Base-by-base conservation (phyloP, 2,329 filamentous ascomycete genomes). In the Metarhizium humberi region DNA sequence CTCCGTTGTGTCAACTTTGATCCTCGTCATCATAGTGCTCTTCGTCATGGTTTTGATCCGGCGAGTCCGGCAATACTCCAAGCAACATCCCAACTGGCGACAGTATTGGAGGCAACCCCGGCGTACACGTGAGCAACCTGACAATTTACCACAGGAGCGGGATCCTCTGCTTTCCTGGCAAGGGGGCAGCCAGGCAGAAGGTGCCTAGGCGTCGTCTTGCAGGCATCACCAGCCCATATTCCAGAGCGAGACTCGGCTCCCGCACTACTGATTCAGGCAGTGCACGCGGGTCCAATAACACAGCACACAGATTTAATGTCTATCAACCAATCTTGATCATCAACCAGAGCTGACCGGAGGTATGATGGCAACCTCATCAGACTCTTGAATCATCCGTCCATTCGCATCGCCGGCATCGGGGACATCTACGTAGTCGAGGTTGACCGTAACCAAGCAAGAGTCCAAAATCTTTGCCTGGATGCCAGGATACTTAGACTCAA, bases 321-420 rank as follows among this genome's bases (percentile, higher is more conserved):
- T 38, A 47, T 14, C 18, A 45, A 47, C 20, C 34, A 46, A 34
- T 53, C 11, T 6, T 54, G 57, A 55, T 50, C 52, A 56, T 78
- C 70, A 94, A 4, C 90, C 90, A 42, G 90, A 91, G 75, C 90
- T 95, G 61, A 95, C 90, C 10, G 90, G 90, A 38, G 90, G 90
- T 56, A 95, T 92, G 40, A 95, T 87, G 46, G 87, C 90, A 55
- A 95, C 88, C 73, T 95, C 90, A 66, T 95, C 90, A 32, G 86
- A 88, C 59, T 82, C 82, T 52, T 82, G 72, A 56, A 95, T 87
- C 55, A 81, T 67, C 30, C 75, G 61, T 16, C 73, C 72, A 8
- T 66, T 65, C 16, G 64, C 64, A 18, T 72, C 69, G 18, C 69
- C 69, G 36, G 71, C 71, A 45, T 75, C 75, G 11, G 79, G 75